Conservation (phyloP, 2,329 filamentous ascomycete genomes). For the Nothophoma quercina region DNA sequence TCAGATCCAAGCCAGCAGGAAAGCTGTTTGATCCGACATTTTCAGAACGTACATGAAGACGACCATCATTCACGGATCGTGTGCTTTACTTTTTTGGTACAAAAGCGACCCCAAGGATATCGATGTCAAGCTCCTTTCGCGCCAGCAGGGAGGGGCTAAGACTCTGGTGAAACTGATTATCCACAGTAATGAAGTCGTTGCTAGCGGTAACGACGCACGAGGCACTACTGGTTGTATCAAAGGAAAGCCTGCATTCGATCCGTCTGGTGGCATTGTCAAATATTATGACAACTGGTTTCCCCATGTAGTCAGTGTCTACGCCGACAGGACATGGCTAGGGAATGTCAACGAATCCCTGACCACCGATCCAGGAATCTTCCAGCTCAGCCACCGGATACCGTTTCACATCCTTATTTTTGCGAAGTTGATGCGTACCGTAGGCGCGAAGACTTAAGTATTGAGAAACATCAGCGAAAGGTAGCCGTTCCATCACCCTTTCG, state of each 20-base stretch:
- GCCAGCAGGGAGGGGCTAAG: not conserved
- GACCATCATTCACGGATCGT: not conserved
- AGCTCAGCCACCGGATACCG: slow-evolving; percentile 3
- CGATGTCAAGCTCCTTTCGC: not conserved
- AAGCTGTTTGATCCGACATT: not conserved
- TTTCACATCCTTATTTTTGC: too few species aligned
- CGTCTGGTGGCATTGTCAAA: not conserved
- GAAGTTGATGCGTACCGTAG: too few species aligned
- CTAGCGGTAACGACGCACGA: not conserved
- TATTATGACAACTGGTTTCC: not conserved
- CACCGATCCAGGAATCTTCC: not conserved
- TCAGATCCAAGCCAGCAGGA: not conserved
- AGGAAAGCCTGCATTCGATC: not conserved
- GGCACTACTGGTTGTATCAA: not conserved
- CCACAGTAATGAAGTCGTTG: not conserved
- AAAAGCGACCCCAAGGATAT: slow-evolving; percentile 2
- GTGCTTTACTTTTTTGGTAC: not conserved
- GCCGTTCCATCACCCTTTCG: too few species aligned
- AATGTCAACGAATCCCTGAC: not conserved
- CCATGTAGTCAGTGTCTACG: not conserved
- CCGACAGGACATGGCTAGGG: not conserved
- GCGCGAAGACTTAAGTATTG: too few species aligned
- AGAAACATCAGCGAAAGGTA: too few species aligned
- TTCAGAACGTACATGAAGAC: slow-evolving; percentile 1
- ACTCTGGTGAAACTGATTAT: not conserved